phyloP scores from a whole-genome alignment of 345 rosid genomes.

The Geranium brycei region DNA sequence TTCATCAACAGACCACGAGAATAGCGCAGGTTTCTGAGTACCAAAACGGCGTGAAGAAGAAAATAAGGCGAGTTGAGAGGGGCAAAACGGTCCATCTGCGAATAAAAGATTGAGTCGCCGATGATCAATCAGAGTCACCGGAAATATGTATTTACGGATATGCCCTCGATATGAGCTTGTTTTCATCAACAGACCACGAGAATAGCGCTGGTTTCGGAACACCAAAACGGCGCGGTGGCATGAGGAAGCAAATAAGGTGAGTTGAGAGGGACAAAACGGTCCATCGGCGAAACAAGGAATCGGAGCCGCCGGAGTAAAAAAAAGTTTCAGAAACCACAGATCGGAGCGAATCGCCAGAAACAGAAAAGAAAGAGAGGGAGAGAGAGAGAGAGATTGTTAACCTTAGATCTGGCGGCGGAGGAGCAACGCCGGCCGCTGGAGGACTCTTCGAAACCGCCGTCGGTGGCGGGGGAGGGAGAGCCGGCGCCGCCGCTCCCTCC shows the following conservation, averaged over 20 bases:
- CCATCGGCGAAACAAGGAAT: not conserved
- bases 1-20: not conserved
- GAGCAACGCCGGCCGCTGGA: constrained; percentile 24
- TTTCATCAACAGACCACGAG: not conserved
- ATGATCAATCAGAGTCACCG: constrained; percentile 6
- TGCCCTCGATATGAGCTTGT: not conserved
- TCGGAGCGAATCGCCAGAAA: constrained; percentile 4
- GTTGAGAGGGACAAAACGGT: constrained; percentile 9
- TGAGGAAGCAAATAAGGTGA: not conserved
- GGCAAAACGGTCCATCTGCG: constrained; percentile 6
- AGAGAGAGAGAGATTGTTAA: constrained; percentile 9
- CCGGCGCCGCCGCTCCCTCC: constrained; percentile 17
- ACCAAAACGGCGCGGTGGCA: no score
- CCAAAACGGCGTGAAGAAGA: no score
- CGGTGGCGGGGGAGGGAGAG: constrained; percentile 48
- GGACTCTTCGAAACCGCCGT: constrained; percentile 49
- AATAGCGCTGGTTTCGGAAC: not conserved
- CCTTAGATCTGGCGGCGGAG: constrained; percentile 64
- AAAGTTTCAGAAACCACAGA: not conserved
- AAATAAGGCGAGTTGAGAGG: constrained; percentile 1
- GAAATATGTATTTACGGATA: constrained; percentile 1
- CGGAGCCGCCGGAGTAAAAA: not conserved
- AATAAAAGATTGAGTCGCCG: constrained; percentile 8
- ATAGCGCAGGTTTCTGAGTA: not conserved
- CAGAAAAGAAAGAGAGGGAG: constrained; percentile 3